Conservation (phyloP, 768 basidiomycete genomes). For the Phaeotremella skinneri region DNA sequence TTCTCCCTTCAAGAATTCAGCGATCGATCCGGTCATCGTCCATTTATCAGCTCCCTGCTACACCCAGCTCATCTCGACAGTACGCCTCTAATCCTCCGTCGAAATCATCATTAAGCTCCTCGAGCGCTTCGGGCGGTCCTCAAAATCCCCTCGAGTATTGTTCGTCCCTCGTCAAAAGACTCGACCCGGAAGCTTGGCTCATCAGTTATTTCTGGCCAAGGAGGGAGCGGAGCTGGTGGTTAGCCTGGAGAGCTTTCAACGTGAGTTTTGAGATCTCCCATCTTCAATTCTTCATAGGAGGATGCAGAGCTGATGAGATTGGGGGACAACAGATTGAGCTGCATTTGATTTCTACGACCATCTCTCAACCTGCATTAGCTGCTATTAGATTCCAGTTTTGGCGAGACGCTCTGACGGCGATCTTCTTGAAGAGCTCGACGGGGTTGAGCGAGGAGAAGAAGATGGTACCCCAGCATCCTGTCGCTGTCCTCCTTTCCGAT, state of each 20-base stretch:
- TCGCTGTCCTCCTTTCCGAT: conserved; percentile 40
- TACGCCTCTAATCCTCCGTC: not conserved
- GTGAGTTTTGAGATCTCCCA: conserved; percentile 26
- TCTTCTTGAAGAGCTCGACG: conserved; percentile 16
- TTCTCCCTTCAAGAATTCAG: too few relatives aligned
- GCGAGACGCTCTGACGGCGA: conserved; percentile 46
- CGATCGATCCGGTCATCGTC: not conserved
- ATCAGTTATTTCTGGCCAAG: conserved; percentile 46
- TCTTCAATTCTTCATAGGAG: not conserved
- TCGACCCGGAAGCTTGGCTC: conserved; percentile 50
- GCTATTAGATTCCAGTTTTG: conserved; percentile 52
- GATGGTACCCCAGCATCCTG: conserved; percentile 47
- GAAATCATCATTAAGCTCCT: conserved; percentile 20
- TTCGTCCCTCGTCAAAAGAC: conserved; percentile 38
- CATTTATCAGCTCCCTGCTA: not conserved
- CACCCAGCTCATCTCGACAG: not conserved
- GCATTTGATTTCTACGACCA: conserved; percentile 42
- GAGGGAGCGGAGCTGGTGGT: conserved; percentile 41
- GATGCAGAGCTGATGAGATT: not conserved
- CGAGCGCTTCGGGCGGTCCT: conserved; percentile 29
- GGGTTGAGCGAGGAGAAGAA: conserved; percentile 9
- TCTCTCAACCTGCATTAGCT: conserved; percentile 48
- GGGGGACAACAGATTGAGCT: conserved; percentile 42
- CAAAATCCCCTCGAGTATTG: conserved; percentile 46
- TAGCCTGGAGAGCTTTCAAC: conserved; percentile 51